phyloP scores from a whole-genome alignment of 2,329 filamentous ascomycete species.

The Phaeosphaeriaceae sp. region DNA sequence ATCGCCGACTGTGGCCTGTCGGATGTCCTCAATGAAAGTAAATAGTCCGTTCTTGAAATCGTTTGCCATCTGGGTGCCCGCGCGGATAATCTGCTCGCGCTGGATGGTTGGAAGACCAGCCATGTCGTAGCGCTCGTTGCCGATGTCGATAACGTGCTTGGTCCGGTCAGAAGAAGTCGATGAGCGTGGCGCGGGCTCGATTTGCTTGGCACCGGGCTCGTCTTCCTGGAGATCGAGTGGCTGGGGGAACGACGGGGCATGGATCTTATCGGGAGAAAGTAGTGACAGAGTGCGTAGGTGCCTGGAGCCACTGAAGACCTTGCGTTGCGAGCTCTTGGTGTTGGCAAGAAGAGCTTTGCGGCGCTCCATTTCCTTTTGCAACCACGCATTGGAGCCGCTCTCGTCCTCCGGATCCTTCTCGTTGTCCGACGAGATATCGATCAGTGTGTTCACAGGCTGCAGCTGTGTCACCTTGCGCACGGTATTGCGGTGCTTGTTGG shows the following conservation, averaged over 20 bases:
- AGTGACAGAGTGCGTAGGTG: conserved; percentile 77
- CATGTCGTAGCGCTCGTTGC: conserved; percentile 42
- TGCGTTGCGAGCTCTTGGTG: conserved; percentile 58
- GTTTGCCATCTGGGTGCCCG: conserved; percentile 78
- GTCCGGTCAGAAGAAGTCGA: conserved; percentile 44
- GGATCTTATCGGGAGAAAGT: conserved; percentile 68
- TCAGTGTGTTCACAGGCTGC: conserved; percentile 59
- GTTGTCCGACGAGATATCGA: conserved; percentile 34
- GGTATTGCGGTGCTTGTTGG: conserved; percentile 75
- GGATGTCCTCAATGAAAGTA: conserved; percentile 94
- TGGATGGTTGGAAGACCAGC: conserved; percentile 41
- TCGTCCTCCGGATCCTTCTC: conserved; percentile 51
- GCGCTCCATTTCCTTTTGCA: conserved; percentile 72
- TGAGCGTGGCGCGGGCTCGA: conserved; percentile 21
- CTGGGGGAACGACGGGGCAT: conserved; percentile 47
- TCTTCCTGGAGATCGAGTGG: conserved; percentile 47
- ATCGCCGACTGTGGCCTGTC: conserved; percentile 94
- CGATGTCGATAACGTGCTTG: conserved; percentile 32
- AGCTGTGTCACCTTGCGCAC: conserved; percentile 62
- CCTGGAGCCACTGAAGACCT: conserved; percentile 68
- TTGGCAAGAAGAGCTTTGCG: conserved; percentile 70
- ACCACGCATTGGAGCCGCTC: conserved; percentile 52
- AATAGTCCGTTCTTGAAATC: conserved; percentile 89
- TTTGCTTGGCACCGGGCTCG: conserved; percentile 19
- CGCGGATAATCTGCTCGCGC: conserved; percentile 47